These are phyloP conservation scores for Ascochyta viciae-villosae DNA, from an alignment of 2,329 filamentous ascomycete genomes.

Conservation along the genomic window DNA sequence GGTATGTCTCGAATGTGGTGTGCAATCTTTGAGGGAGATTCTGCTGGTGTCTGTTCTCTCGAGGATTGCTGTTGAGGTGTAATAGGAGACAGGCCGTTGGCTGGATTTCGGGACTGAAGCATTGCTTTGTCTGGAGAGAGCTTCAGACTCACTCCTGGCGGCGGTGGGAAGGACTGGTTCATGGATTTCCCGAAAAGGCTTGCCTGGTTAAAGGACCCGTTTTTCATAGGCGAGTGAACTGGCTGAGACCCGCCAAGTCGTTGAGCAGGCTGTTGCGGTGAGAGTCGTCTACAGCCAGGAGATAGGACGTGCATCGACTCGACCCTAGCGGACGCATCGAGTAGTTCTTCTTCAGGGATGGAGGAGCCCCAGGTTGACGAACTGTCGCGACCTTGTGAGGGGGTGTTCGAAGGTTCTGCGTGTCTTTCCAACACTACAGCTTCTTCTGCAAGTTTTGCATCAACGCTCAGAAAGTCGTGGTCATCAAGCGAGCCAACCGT, in stretches of 20 bases:
- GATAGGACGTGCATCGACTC: constrained; percentile 10
- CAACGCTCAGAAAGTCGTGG: constrained; percentile 16
- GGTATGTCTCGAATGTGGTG: constrained; percentile 41
- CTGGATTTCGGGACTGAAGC: background rate
- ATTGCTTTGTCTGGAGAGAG: background rate
- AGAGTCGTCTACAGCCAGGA: background rate
- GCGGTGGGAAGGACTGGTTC: constrained; percentile 5
- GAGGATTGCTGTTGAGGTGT: background rate
- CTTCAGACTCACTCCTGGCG: background rate
- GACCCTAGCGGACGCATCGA: constrained; percentile 20
- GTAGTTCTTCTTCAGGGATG: constrained; percentile 31
- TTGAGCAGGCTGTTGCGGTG: background rate
- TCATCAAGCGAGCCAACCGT: constrained; percentile 29
- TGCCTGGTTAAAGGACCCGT: background rate
- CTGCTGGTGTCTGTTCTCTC: background rate
- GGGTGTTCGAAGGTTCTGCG: constrained; percentile 4
- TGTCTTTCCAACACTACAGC: constrained; percentile 2
- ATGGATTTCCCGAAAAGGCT: background rate
- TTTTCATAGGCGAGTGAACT: background rate
- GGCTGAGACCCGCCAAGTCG: background rate
- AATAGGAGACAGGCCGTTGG: background rate
- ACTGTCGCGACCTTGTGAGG: constrained; percentile 26
- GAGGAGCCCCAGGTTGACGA: constrained; percentile 37
- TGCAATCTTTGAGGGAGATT: constrained; percentile 26
- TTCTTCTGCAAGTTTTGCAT: constrained; percentile 15